Evolutionary conservation across 2,329 filamentous ascomycete genomes (phyloP), one percentile per base, ranked within the genome.

Genomic region (Cordyceps cateniannulata): DNA sequence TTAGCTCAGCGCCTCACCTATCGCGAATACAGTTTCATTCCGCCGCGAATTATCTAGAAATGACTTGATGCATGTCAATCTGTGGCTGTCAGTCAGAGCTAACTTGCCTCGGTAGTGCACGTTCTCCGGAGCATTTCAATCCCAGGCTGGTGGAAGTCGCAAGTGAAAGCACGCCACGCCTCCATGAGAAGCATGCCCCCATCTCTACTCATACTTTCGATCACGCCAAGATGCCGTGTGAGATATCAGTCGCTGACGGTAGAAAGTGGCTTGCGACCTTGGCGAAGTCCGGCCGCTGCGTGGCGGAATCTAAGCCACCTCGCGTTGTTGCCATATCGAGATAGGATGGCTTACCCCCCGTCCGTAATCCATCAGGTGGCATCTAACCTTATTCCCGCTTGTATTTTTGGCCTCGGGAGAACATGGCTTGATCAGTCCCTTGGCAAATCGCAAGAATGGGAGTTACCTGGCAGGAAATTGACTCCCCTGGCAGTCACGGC

Each of bases 271-370:
- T n/a, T n/a, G n/a, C n/a, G n/a, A n/a, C 16, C 2, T 25, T 32
- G 47, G 38, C 42, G 52, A 55, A 32, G 16, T 7, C 42, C 38
- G 52, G 38, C n/a, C 12, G 8, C 38, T n/a, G n/a, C 16, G 24
- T 27, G 35, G 24, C 52, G 52, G 52, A 55, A 55, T 45, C 40
- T 16, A n/a, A 1, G 14, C 40, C 40, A 22, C n/a, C 52, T 55
- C 52, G 52, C 52, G 52, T 55, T 55, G 52, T 32, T 14, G 24
- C 52, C 27, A 25, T 8, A 55, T 55, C 40, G 40, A 55, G 52
- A 47, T 47, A 10, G 42, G 40, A 40, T 47, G 52, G 52, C 52
- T 55, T 24, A 55, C 38, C 32, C 40, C 24, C 24, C 40, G 25
- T 38, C 16, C 20, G 35, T 24, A 8, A 53, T n/a, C 22, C 5